Conservation (phyloP, 2,329 filamentous ascomycete genomes). For the Fusarium succisae region DNA sequence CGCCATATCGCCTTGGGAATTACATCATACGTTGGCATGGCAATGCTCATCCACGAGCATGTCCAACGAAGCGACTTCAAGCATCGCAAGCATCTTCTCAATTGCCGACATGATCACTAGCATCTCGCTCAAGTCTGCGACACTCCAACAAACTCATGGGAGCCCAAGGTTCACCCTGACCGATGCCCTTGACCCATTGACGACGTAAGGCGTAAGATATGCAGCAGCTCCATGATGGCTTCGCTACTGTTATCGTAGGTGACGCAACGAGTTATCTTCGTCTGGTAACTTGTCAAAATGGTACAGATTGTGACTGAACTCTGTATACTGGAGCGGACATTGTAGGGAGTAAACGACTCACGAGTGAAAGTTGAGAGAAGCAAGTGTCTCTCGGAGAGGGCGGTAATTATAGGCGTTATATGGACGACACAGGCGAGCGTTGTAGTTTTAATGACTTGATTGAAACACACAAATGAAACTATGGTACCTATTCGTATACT, state of each 20-base stretch:
- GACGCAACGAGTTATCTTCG: fast-evolving
- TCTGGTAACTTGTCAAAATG: fast-evolving
- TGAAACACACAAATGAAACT: background rate
- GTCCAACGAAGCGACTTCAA: fast-evolving
- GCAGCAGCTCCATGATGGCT: background rate
- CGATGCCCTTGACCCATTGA: background rate
- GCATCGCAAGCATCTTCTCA: background rate
- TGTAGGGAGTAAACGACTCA: fast-evolving
- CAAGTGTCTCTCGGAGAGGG: background rate
- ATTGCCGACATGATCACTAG: fast-evolving
- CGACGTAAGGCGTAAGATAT: background rate
- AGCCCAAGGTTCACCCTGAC: background rate
- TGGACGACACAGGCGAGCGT: background rate
- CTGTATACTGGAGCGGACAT: background rate
- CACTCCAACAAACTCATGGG: background rate
- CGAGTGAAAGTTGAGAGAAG: fast-evolving
- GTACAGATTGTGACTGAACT: too few species aligned
- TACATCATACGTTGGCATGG: too few species aligned
- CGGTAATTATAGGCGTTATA: background rate
- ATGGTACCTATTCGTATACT: background rate
- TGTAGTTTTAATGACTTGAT: background rate
- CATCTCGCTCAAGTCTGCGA: fast-evolving
- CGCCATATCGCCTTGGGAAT: background rate
- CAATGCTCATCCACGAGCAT: background rate
- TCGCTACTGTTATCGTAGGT: fast-evolving